Evolutionary conservation across 2,329 filamentous ascomycete genomes (phyloP).

Genomic region (Trichothecium roseum): DNA sequence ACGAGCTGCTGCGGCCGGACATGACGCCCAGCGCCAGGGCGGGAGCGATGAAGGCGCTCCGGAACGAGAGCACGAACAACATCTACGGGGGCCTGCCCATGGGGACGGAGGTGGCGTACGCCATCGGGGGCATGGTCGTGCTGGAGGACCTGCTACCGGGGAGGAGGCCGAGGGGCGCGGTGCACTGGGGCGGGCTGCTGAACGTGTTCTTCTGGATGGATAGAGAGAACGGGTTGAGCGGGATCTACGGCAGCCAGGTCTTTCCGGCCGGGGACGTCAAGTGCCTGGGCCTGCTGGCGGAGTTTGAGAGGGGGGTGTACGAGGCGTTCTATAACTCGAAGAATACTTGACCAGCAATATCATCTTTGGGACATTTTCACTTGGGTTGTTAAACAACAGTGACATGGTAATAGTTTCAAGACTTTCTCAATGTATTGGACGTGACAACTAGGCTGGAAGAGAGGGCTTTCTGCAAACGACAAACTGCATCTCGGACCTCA

Average conservation of each 20-base stretch:
- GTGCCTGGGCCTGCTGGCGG: not conserved
- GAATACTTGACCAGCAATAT: too few relatives aligned
- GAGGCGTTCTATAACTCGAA: too few relatives aligned
- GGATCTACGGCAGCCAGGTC: conserved; percentile 1
- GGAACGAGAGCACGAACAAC: not conserved
- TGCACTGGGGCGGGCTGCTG: conserved; percentile 1
- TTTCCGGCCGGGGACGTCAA: conserved; percentile 1
- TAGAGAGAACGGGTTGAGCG: not conserved
- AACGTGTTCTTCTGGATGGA: conserved; percentile 3
- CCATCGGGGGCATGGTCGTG: conserved; percentile 1
- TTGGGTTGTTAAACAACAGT: too few relatives aligned
- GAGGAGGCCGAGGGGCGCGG: not conserved
- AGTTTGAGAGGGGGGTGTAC: conserved; percentile 1
- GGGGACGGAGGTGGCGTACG: not conserved
- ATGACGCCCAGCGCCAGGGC: not conserved
- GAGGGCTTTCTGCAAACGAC: not conserved
- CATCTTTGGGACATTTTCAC: too few relatives aligned
- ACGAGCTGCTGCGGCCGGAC: conserved; percentile 1
- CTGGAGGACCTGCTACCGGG: conserved; percentile 1
- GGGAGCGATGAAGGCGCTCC: not conserved
- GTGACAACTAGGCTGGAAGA: not conserved
- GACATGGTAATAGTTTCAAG: too few relatives aligned
- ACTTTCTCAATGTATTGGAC: too few relatives aligned
- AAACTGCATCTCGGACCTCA: conserved; percentile 1
- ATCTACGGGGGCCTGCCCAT: not conserved